Evolutionary conservation across 257 asterid species (phyloP).

Genomic region (Gentiana macrophylla): DNA sequence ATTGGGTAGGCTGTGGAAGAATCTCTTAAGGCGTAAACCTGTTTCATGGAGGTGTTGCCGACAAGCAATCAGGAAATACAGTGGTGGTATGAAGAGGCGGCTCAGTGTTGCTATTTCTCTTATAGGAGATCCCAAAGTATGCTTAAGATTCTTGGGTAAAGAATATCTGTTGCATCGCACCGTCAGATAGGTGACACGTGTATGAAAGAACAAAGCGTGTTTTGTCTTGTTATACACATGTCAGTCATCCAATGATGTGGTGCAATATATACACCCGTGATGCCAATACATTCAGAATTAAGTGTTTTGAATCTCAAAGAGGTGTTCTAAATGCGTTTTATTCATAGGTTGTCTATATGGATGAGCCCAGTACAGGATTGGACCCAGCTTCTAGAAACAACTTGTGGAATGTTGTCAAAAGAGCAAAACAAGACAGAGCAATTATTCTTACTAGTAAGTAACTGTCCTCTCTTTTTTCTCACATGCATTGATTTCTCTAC

Average conservation of each 20-base stretch:
- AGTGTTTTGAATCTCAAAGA: too few species aligned
- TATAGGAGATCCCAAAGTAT: conserved; percentile 93
- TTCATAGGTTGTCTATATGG: conserved; percentile 90
- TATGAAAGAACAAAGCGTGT: too few species aligned
- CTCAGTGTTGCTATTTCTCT: conserved; percentile 97
- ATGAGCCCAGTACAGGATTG: conserved; percentile 95
- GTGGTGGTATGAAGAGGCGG: conserved; percentile 99
- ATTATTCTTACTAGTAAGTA: conserved; percentile 83
- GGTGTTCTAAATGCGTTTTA: conserved; percentile 1
- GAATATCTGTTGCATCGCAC: too few species aligned
- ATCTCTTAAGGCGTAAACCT: conserved; percentile 83
- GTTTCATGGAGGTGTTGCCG: conserved; percentile 86
- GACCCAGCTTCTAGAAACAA: conserved; percentile 94
- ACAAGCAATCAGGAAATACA: conserved; percentile 78
- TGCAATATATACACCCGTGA: too few species aligned
- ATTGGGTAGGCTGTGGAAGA: conserved; percentile 81
- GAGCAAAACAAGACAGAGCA: conserved; percentile 83
- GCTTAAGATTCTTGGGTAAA: conserved; percentile 8
- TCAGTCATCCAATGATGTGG: too few species aligned
- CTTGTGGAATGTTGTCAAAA: conserved; percentile 92
- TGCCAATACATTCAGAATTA: not conserved
- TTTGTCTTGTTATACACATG: too few species aligned
- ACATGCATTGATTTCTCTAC: too few species aligned
- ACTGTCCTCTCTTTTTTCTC: not conserved
- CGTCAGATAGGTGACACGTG: too few species aligned